A percentile compares a stretch with the other conserved stretches of the same genome.
Conservation (phyloP, 1,139 yeast genomes). For the Spencermartinsiella ligniputridi region DNA sequence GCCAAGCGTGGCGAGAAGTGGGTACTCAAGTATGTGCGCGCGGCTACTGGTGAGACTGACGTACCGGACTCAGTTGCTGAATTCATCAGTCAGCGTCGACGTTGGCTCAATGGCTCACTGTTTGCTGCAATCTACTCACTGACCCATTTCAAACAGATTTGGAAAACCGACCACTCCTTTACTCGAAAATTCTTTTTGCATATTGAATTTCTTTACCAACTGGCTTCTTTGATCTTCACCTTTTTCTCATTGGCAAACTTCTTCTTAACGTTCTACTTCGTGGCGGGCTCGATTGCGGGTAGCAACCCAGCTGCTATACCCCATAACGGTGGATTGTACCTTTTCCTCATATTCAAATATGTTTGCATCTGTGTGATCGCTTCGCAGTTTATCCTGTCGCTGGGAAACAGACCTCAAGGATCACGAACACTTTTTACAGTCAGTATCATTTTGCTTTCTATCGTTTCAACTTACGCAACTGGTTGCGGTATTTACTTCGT, state of each 20-base stretch:
- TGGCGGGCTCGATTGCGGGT: conserved; percentile 77
- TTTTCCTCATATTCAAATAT: conserved; percentile 81
- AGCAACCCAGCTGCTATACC: conserved; percentile 47
- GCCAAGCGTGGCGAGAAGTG: conserved; percentile 84
- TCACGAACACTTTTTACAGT: conserved; percentile 70
- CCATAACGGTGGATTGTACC: conserved; percentile 59
- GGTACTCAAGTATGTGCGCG: conserved; percentile 89
- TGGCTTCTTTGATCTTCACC: conserved; percentile 68
- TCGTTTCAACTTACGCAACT: conserved; percentile 79
- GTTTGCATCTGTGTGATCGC: conserved; percentile 74
- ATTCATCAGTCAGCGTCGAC: conserved; percentile 88
- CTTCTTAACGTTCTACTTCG: conserved; percentile 84
- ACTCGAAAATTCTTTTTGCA: conserved; percentile 74
- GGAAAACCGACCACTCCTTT: conserved; percentile 80
- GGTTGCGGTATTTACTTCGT: conserved; percentile 82
- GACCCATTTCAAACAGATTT: conserved; percentile 69
- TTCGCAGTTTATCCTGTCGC: conserved; percentile 81
- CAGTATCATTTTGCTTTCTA: conserved; percentile 64
- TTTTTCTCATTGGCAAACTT: conserved; percentile 89
- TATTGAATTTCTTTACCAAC: conserved; percentile 79
- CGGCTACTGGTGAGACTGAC: conserved; percentile 96
- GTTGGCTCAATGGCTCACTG: conserved; percentile 98
- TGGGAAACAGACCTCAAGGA: conserved; percentile 95
- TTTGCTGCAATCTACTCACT: conserved; percentile 93
- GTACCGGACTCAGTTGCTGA: conserved; percentile 91